These are phyloP conservation scores for Umbilicus rupestris DNA, from an alignment of 164 flowering plant species.

Conservation along the genomic window DNA sequence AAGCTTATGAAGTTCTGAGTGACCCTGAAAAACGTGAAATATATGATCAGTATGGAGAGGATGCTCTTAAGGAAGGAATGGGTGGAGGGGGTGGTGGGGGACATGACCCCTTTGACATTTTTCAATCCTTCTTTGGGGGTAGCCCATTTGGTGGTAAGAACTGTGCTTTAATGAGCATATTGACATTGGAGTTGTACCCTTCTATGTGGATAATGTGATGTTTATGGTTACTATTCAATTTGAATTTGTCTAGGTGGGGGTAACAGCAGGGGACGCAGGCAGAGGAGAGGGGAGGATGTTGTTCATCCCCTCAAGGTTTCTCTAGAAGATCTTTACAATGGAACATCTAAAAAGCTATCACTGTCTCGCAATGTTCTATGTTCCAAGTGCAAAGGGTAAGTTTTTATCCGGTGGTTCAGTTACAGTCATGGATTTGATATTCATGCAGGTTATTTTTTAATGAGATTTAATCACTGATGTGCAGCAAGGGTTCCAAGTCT, in stretches of 20 bases:
- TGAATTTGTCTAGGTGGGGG: slow-evolving; percentile 28
- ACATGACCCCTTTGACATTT: slow-evolving; percentile 63
- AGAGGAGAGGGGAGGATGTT: slow-evolving; percentile 53
- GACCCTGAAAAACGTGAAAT: slow-evolving; percentile 58
- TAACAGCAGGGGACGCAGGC: slow-evolving; percentile 53
- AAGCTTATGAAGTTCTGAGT: slow-evolving; percentile 60
- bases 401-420: not conserved
- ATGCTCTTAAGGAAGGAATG: slow-evolving; percentile 69
- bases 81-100: slow-evolving; percentile 45
- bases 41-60: slow-evolving; percentile 63
- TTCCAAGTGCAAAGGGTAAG: slow-evolving; percentile 53
- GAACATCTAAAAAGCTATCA: slow-evolving; percentile 50
- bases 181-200: slow-evolving; percentile 31
- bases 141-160: slow-evolving; percentile 31
- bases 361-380: slow-evolving; percentile 49
- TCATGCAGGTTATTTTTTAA: not conserved
- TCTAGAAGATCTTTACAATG: slow-evolving; percentile 42
- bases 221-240: slow-evolving; percentile 20
- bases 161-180: not conserved
- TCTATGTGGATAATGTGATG: slow-evolving; percentile 21
- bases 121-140: slow-evolving; percentile 60
- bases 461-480: not conserved
- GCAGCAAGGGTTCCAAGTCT: slow-evolving; percentile 50
- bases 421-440: not conserved
- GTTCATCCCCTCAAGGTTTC: slow-evolving; percentile 49